Base-by-base conservation (phyloP, 352 stramenopile genomes). In the Pythium brachiatum region DNA sequence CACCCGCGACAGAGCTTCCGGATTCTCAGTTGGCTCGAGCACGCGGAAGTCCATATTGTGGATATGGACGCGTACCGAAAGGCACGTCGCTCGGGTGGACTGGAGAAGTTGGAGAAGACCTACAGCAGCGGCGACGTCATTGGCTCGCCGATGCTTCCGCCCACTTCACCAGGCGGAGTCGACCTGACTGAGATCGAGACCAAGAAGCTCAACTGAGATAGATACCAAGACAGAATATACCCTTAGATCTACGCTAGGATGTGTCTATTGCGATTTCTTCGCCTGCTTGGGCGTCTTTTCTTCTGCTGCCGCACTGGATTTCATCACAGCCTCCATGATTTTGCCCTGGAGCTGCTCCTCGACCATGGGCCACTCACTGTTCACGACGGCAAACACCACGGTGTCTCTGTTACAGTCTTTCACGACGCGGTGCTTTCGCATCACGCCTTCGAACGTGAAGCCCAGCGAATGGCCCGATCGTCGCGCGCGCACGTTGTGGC, bases 321-420 rank as follows among this genome's bases (percentile, higher is more conserved):
- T 57, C 23, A 39, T 41, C 21, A 64, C 26, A 26, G 50, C 51
- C 26, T 50, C 27, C 29, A 57, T 39, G 27, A 70, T 31, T 20
- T 74, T 70, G 26, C n/a, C 26, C 20, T 59, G 38, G 18, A 95
- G 66, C 32, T 93, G 84, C 13, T 88, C 78, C 48, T 87, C 71
- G 56, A 93, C 77, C 21, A 76, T 63, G 0, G 66, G 68, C 89
- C 89, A 96, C 47, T 97, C 87, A 60, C 82, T 94, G 74, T 97
- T 97, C 47, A 96, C 79, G 52, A 86, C 75, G 50, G 86, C 72
- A 60, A 96, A 95, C 2, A 95, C 61, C 12, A 89, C 88, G 12
- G 87, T 93, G 64, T 97, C 89, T 20, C 78, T 73, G 52, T 96
- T 97, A 66, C 83, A 85, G 7, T 83, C 77, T 68, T 96, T 91